Evolutionary conservation across 805 yeast genomes (phyloP), one percentile per base, ranked within the genome.

Genomic region (Ogataea paraovalis): DNA sequence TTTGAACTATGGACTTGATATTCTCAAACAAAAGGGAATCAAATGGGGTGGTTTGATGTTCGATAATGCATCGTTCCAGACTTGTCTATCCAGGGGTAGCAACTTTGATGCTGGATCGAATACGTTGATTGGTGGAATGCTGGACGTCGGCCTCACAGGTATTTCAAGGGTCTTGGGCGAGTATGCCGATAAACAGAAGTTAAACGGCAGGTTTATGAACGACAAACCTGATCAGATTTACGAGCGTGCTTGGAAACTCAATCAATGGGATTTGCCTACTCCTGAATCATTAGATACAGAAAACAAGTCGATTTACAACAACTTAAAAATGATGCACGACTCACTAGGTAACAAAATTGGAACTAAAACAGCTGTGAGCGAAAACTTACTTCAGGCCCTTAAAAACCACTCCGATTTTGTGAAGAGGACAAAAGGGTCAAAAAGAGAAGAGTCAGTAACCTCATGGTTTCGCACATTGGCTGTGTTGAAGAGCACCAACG

Each of bases 181-280:
- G 21, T 52, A 53, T 32, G 40, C 41, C 12, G 56, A 44, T 1
- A 43, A 46, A 12, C 30, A 34, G 19, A 41, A 43, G 8, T 45
- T 36, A 22, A 25, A 21, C 5, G 21, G 13, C 14, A 38, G 41
- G 3, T 25, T 25, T 9, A 16, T 4, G 2, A 41, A 36, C 8
- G 19, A 16, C 2, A n/a, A 22, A 8, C 44, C 51, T 2, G 60
- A 58, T 20, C 61, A 62, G 21, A 48, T 65, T 1, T 85, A 75
- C 59, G 80, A 77, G 48, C 82, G 89, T 79, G 78, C 82, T 1
- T 84, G 96, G 89, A 85, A 85, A 58, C 64, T 91, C 37, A 78
- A 75, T 39, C 77, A 79, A 43, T 91, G 97, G 97, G 85, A 84
- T 45, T 50, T 86, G 1, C 87, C 95, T 0, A 51, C 60, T 0